Evolutionary conservation across 805 yeast species (phyloP).

Genomic region (Saturnispora dispora): DNA sequence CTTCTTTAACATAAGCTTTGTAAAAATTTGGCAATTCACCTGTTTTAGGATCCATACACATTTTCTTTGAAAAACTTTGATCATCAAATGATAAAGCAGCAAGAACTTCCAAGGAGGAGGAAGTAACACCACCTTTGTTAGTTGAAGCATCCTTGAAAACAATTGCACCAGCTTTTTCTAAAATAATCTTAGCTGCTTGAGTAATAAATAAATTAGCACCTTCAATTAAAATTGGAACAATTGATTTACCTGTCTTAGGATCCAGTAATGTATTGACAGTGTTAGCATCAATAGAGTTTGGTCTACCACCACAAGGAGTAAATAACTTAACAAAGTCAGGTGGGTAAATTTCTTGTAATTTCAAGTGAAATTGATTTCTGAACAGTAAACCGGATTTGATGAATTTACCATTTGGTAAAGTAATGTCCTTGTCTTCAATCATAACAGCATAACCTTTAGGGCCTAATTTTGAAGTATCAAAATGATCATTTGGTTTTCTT

Average conservation of each 20-base stretch:
- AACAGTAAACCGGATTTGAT: conserved; percentile 81
- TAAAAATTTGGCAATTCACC: conserved; percentile 62
- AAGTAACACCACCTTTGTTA: conserved; percentile 97
- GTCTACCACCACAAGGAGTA: conserved; percentile 99
- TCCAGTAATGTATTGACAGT: conserved; percentile 69
- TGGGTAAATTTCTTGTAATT: conserved; percentile 53
- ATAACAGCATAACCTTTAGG: conserved; percentile 70
- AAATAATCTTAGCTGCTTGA: conserved; percentile 79
- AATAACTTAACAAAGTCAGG: conserved; percentile 61
- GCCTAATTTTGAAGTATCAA: conserved; percentile 58
- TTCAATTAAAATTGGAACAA: conserved; percentile 85
- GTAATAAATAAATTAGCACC: conserved; percentile 96
- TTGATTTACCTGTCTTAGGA: conserved; percentile 62
- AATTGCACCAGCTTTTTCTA: conserved; percentile 81
- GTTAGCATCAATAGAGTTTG: conserved; percentile 85
- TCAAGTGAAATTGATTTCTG: conserved; percentile 84
- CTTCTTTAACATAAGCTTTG: conserved; percentile 73
- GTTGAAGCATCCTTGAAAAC: conserved; percentile 94
- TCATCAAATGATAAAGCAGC: conserved; percentile 92
- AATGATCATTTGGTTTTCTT: conserved; percentile 66
- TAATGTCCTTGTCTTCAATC: conserved; percentile 75
- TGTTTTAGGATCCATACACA: conserved; percentile 59
- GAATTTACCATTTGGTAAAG: conserved; percentile 65
- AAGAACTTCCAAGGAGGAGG: conserved; percentile 89
- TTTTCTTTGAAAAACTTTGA: conserved; percentile 64